phyloP scores from a whole-genome alignment of 306 rosid species.

The Sindora glabra region DNA sequence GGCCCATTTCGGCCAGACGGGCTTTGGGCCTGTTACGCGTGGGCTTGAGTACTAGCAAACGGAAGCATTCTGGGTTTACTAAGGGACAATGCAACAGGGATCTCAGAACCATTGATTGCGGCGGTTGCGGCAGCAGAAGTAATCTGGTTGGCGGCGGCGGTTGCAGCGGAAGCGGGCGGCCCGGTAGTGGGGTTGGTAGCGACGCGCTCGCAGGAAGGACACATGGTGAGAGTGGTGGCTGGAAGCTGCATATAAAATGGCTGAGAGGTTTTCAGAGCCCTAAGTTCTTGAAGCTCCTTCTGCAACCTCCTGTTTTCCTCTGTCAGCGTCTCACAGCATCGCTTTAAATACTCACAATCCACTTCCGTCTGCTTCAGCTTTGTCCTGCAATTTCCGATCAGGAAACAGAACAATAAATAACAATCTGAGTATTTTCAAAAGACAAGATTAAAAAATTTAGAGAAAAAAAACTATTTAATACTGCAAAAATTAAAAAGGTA shows the following conservation, averaged over 20 bases:
- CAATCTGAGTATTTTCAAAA: too few relatives aligned
- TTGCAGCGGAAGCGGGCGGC: too few relatives aligned
- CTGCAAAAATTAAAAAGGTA: too few relatives aligned
- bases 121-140: too few relatives aligned
- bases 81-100: constrained; percentile 9
- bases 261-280: constrained; percentile 75
- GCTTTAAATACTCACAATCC: constrained; percentile 87
- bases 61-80: constrained; percentile 24
- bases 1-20: background rate
- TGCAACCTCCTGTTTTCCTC: constrained; percentile 90
- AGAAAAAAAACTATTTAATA: too few relatives aligned
- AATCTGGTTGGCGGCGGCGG: too few relatives aligned
- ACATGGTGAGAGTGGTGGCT: constrained; percentile 97
- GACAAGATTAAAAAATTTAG: too few relatives aligned
- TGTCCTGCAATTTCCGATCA: too few relatives aligned
- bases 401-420: too few relatives aligned
- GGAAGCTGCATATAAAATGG: constrained; percentile 93
- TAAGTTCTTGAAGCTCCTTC: constrained; percentile 82
- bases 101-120: background rate
- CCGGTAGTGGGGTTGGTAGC: constrained; percentile 36
- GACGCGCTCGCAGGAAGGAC: constrained; percentile 91
- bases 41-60: constrained; percentile 27
- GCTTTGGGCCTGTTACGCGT: constrained; percentile 22
- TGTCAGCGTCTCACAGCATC: constrained; percentile 82
- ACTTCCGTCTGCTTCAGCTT: constrained; percentile 98